Evolutionary conservation across 208 protist species (phyloP).

Genomic region (Acanthamoeba culbertsoni): DNA sequence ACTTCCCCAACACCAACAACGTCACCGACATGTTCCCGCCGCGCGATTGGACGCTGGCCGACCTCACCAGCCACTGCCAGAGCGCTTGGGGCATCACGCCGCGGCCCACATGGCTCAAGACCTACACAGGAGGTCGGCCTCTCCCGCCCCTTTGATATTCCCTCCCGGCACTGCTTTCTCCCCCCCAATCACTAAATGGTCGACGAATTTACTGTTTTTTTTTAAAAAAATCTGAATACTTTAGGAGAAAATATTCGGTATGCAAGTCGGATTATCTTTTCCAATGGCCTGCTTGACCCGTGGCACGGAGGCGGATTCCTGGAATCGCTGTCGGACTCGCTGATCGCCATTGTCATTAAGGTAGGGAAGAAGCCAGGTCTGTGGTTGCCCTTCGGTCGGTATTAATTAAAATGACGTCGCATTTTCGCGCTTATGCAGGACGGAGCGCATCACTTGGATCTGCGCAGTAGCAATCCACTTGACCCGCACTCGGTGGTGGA

Average conservation of each 20-base stretch:
- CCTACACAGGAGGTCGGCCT: conserved; percentile 64
- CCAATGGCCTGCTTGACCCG: conserved; percentile 86
- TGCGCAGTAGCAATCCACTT: conserved; percentile 77
- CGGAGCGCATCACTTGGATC: conserved; percentile 87
- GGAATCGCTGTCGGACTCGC: conserved; percentile 55
- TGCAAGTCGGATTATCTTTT: conserved; percentile 87
- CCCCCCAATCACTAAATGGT: not conserved
- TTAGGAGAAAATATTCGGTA: conserved; percentile 30
- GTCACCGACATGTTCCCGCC: conserved; percentile 76
- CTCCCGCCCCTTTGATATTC: not conserved
- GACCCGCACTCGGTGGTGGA: conserved; percentile 80
- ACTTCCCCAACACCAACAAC: conserved; percentile 74
- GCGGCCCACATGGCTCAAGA: conserved; percentile 64
- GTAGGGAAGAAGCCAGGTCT: not conserved
- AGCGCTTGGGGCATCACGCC: conserved; percentile 51
- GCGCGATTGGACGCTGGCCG: not conserved
- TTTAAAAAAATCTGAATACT: not conserved
- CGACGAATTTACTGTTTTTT: not conserved
- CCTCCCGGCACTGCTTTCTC: not conserved
- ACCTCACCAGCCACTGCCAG: conserved; percentile 41
- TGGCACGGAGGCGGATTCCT: conserved; percentile 80
- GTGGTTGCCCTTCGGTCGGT: too few relatives aligned
- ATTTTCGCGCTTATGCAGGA: not conserved
- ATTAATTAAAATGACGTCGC: not conserved
- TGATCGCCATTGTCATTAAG: conserved; percentile 65